A percentile compares a stretch with the other conserved stretches of the same genome.
phyloP scores from a whole-genome alignment of 331 rosid species.

The Malus hybrid region DNA sequence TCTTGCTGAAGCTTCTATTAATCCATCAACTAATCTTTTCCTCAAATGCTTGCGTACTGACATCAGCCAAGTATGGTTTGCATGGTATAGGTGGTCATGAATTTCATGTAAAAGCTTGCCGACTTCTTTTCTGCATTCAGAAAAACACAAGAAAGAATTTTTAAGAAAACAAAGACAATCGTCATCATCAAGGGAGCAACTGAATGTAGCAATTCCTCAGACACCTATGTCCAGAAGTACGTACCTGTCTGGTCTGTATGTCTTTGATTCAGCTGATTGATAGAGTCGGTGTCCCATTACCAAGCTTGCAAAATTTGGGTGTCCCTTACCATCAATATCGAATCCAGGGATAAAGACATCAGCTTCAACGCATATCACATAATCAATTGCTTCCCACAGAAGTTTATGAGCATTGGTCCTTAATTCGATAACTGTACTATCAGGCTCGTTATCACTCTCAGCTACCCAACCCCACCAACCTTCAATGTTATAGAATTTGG shows the following conservation, averaged over 20 bases:
- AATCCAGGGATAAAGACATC: slow-evolving; percentile 87
- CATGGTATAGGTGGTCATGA: slow-evolving; percentile 55
- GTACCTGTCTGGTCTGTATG: slow-evolving; percentile 83
- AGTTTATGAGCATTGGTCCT: slow-evolving; percentile 95
- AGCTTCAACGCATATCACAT: slow-evolving; percentile 72
- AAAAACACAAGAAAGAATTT: slow-evolving; percentile 4
- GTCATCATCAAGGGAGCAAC: not conserved
- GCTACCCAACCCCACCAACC: slow-evolving; percentile 99
- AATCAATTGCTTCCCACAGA: slow-evolving; percentile 94
- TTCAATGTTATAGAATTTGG: slow-evolving; percentile 89
- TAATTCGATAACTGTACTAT: slow-evolving; percentile 87
- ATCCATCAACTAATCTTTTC: slow-evolving; percentile 61
- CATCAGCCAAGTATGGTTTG: slow-evolving; percentile 76
- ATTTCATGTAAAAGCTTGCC: slow-evolving; percentile 57
- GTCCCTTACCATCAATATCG: slow-evolving; percentile 91
- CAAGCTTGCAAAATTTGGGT: slow-evolving; percentile 82
- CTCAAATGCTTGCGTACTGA: slow-evolving; percentile 73
- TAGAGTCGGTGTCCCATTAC: slow-evolving; percentile 92
- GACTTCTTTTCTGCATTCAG: slow-evolving; percentile 53
- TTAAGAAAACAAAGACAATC: not conserved
- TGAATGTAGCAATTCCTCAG: not conserved
- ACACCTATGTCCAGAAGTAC: not conserved
- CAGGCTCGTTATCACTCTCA: slow-evolving; percentile 94
- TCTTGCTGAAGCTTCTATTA: slow-evolving; percentile 47
- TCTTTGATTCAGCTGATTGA: slow-evolving; percentile 79